Conservation (phyloP, 768 basidiomycete genomes). For the Candolleomyces eurysporus region DNA sequence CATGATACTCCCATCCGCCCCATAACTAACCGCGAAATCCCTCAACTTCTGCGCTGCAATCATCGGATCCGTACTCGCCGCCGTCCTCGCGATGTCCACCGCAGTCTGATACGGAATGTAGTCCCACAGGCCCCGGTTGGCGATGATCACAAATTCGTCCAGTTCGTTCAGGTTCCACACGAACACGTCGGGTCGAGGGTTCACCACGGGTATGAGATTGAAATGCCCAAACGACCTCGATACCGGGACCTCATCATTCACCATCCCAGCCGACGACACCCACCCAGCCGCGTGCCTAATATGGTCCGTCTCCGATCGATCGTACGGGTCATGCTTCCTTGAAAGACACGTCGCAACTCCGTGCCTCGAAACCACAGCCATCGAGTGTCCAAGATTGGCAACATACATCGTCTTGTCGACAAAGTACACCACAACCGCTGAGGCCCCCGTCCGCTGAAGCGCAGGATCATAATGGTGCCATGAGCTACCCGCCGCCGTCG, state of each 20-base stretch:
- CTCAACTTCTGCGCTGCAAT: constrained; percentile 95
- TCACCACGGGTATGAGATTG: constrained; percentile 85
- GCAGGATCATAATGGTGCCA: constrained; percentile 35
- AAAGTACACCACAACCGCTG: constrained; percentile 86
- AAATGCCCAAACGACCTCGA: constrained; percentile 95
- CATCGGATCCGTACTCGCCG: constrained; percentile 70
- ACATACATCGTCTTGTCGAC: constrained; percentile 77
- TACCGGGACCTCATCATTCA: constrained; percentile 89
- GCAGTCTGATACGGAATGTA: constrained; percentile 93
- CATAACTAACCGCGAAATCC: constrained; percentile 96
- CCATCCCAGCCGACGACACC: constrained; percentile 85
- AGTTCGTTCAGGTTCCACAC: constrained; percentile 68
- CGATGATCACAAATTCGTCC: constrained; percentile 97
- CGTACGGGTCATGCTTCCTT: constrained; percentile 85
- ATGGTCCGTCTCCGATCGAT: constrained; percentile 78
- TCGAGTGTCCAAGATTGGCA: constrained; percentile 85
- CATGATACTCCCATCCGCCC: constrained; percentile 91
- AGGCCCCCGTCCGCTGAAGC: constrained; percentile 69
- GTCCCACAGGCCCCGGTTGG: constrained; percentile 91
- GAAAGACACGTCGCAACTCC: constrained; percentile 77
- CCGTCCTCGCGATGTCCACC: constrained; percentile 88
- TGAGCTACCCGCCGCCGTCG: constrained; percentile 27
- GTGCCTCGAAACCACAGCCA: constrained; percentile 81
- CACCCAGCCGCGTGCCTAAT: constrained; percentile 92
- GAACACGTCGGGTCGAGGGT: constrained; percentile 80